phyloP scores from a whole-genome alignment of 805 yeast genomes.

The Saccharomycopsis vini region DNA sequence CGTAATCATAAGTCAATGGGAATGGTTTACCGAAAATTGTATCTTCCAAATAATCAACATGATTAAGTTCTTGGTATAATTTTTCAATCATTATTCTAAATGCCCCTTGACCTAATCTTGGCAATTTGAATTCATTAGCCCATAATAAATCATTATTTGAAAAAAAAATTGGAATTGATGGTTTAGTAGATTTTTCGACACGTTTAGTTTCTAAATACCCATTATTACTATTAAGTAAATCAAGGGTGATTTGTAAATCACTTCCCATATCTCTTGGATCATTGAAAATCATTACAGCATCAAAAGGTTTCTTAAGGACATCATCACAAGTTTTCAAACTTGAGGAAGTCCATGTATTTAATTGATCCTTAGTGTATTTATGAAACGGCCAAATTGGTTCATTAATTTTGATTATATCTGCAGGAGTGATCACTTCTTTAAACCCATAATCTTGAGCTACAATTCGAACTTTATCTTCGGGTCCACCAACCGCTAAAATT shows the following conservation, averaged over 20 bases:
- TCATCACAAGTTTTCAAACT: slow-evolving; percentile 22
- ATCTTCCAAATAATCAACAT: slow-evolving; percentile 32
- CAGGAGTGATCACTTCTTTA: slow-evolving; percentile 59
- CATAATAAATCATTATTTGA: slow-evolving; percentile 79
- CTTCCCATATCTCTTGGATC: slow-evolving; percentile 87
- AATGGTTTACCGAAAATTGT: slow-evolving; percentile 77
- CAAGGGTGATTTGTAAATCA: slow-evolving; percentile 71
- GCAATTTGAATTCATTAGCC: slow-evolving; percentile 73
- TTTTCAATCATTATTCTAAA: slow-evolving; percentile 56
- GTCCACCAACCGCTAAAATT: slow-evolving; percentile 82
- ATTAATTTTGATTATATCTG: slow-evolving; percentile 55
- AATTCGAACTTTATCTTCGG: slow-evolving; percentile 52
- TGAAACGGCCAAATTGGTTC: slow-evolving; percentile 65
- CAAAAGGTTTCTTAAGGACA: slow-evolving; percentile 37
- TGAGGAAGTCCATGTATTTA: slow-evolving; percentile 32
- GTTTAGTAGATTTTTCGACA: slow-evolving; percentile 25
- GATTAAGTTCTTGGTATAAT: slow-evolving; percentile 46
- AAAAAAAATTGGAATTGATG: slow-evolving; percentile 64
- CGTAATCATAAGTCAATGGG: slow-evolving; percentile 70
- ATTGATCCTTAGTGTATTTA: slow-evolving; percentile 37
- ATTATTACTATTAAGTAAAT: slow-evolving; percentile 51
- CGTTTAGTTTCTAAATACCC: slow-evolving; percentile 62
- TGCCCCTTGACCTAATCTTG: slow-evolving; percentile 90
- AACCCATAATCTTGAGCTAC: slow-evolving; percentile 79
- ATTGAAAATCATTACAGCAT: slow-evolving; percentile 74